A percentile compares a stretch with the other conserved stretches of the same genome.
Evolutionary conservation across 192 early-diverging fungal genomes (phyloP).

Genomic region (Coemansia sp.): DNA sequence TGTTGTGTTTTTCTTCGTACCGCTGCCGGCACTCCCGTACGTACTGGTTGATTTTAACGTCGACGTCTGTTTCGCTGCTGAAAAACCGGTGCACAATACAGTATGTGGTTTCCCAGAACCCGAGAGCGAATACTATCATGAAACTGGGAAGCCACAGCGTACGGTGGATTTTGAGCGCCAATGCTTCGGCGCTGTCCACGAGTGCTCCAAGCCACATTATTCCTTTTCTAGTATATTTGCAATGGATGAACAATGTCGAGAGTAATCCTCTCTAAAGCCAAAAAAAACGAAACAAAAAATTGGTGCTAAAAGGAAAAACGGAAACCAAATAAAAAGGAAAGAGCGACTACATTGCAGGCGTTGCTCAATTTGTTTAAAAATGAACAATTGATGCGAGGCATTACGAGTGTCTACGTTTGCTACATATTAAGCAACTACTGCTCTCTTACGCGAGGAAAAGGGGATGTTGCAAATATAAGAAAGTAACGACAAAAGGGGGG

Average conservation of each 20-base stretch:
- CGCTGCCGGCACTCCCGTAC: slow-evolving; percentile 26
- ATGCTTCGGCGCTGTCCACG: slow-evolving; percentile 14
- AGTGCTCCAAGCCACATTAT: slow-evolving; percentile 34
- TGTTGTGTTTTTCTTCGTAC: not conserved
- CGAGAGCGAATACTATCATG: slow-evolving; percentile 14
- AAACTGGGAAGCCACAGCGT: slow-evolving; percentile 29
- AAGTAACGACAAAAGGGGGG: not conserved
- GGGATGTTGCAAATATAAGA: not conserved
- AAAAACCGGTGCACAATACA: slow-evolving; percentile 32
- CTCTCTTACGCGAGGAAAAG: too few relatives aligned
- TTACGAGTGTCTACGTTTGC: not conserved
- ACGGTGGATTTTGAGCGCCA: slow-evolving; percentile 17
- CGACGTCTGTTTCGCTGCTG: slow-evolving; percentile 17
- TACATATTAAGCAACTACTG: not conserved
- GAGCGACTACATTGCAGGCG: too few relatives aligned
- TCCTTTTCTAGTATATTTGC: not conserved
- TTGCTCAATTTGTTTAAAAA: too few relatives aligned
- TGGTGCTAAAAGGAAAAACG: too few relatives aligned
- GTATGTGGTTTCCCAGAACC: slow-evolving; percentile 33
- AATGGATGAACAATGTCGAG: too few relatives aligned
- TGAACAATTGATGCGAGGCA: not conserved
- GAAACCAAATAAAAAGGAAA: too few relatives aligned
- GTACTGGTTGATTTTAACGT: slow-evolving; percentile 31
- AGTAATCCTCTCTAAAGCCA: too few relatives aligned
- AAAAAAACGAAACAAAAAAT: too few relatives aligned